Conservation (phyloP, 2,329 filamentous ascomycete species). For the Fusarium papillatum region DNA sequence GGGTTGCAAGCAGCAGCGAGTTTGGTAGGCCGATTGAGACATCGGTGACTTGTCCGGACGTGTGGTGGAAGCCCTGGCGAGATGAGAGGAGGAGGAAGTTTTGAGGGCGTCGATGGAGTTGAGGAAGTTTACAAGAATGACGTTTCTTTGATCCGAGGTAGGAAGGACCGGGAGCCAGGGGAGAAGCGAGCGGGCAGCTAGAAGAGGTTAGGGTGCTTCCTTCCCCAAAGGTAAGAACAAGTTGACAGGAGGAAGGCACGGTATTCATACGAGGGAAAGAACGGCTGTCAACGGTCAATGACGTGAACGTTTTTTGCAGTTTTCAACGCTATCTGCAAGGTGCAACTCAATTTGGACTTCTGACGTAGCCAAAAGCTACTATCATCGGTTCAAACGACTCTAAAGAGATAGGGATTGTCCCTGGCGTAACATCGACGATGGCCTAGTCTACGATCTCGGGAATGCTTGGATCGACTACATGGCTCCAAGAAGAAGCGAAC, state of each 20-base stretch:
- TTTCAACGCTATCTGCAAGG: slow-evolving; percentile 9
- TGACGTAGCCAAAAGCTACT: neutral
- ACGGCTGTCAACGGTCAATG: slow-evolving; percentile 13
- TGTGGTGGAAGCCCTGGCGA: slow-evolving; percentile 13
- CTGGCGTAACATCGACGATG: neutral
- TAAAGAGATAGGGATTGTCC: neutral
- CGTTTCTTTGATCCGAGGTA: slow-evolving; percentile 3
- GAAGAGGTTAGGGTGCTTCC: neutral
- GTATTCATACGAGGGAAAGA: slow-evolving; percentile 13
- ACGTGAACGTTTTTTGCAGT: neutral
- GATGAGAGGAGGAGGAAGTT: neutral
- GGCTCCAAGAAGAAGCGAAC: neutral
- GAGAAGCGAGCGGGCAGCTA: neutral
- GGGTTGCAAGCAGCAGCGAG: slow-evolving; percentile 19
- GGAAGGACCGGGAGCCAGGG: neutral
- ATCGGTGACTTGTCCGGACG: neutral
- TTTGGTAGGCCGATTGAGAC: slow-evolving; percentile 8
- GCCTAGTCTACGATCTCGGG: neutral
- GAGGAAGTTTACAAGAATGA: neutral
- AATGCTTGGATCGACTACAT: neutral
- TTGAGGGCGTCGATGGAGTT: neutral
- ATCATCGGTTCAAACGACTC: neutral
- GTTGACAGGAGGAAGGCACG: neutral
- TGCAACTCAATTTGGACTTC: slow-evolving; percentile 14
- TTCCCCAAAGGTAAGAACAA: neutral